A percentile compares a stretch with the other conserved stretches of the same genome.
Evolutionary conservation across 2,329 filamentous ascomycete species (phyloP).

Genomic region (Calonectria montana): DNA sequence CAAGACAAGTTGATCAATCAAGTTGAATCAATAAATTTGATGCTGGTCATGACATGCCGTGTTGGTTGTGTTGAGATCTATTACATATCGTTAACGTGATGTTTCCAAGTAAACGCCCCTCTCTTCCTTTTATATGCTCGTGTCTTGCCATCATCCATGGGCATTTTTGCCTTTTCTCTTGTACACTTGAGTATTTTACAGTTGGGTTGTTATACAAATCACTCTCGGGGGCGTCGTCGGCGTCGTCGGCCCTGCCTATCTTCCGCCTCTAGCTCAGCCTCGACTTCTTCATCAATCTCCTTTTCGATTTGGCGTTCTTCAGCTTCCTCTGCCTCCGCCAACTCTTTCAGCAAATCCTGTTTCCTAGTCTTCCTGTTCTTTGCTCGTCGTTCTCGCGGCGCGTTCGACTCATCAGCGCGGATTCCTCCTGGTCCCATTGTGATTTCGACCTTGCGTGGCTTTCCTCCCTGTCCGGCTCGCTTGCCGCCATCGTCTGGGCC

Average conservation of each 20-base stretch:
- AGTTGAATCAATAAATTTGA: not conserved
- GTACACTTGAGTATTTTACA: constrained; percentile 35
- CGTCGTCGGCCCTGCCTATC: constrained; percentile 18
- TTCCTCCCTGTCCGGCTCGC: constrained; percentile 55
- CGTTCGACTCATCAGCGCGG: constrained; percentile 52
- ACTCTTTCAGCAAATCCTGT: constrained; percentile 54
- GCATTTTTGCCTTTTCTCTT: constrained; percentile 26
- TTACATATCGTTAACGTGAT: constrained; percentile 22
- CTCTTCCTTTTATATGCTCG: not conserved
- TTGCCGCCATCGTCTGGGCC: constrained; percentile 60
- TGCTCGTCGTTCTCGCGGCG: constrained; percentile 50
- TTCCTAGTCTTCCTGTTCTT: constrained; percentile 55
- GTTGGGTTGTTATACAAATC: constrained; percentile 23
- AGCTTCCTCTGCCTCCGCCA: constrained; percentile 49
- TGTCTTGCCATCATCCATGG: constrained; percentile 6
- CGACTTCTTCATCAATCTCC: constrained; percentile 48
- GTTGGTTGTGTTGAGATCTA: constrained; percentile 33
- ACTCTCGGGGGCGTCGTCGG: constrained; percentile 7
- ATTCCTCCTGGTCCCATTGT: constrained; percentile 50
- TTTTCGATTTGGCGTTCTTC: constrained; percentile 45
- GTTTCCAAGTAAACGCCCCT: constrained; percentile 24
- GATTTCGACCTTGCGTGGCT: constrained; percentile 51
- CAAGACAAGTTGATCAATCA: not conserved
- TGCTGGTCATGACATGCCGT: not conserved
- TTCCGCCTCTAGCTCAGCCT: constrained; percentile 40